These are phyloP conservation scores for Xylaria flabelliformis DNA, from an alignment of 495 filamentous ascomycete species.

Conservation along the genomic window DNA sequence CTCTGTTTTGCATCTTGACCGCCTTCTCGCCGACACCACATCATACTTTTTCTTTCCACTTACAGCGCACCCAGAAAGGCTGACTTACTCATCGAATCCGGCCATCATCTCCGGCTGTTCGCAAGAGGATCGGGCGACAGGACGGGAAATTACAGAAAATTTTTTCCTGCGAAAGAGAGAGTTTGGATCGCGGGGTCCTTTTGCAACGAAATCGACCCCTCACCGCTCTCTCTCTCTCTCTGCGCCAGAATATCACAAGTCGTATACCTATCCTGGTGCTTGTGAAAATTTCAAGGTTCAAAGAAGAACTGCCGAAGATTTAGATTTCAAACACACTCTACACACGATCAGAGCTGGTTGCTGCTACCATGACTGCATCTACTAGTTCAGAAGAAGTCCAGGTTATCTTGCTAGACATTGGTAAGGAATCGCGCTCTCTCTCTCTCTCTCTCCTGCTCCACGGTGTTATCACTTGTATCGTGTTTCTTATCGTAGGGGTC, in stretches of 20 bases:
- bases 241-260: background rate
- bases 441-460: conserved; percentile 27
- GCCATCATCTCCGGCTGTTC: conserved; percentile 30
- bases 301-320: conserved; percentile 17
- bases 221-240: conserved; percentile 26
- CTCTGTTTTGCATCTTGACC: conserved; percentile 38
- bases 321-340: background rate
- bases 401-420: conserved; percentile 58
- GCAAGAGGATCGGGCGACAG: conserved; percentile 17
- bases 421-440: conserved; percentile 45
- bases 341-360: conserved; percentile 27
- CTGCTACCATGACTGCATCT: conserved; percentile 38
- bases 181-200: conserved; percentile 3
- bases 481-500: conserved; percentile 31
- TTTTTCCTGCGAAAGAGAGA: conserved; percentile 17
- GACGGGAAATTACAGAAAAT: conserved; percentile 28
- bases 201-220: conserved; percentile 5
- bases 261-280: background rate
- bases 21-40: conserved; percentile 37
- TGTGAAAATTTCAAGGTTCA: conserved; percentile 7
- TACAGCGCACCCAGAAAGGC: background rate
- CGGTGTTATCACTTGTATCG: conserved; percentile 24
- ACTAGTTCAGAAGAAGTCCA: conserved; percentile 38
- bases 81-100: conserved; percentile 5
- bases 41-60: conserved; percentile 31